Base-by-base conservation (phyloP, 2,329 filamentous ascomycete genomes). In the Colletotrichum liriopes region DNA sequence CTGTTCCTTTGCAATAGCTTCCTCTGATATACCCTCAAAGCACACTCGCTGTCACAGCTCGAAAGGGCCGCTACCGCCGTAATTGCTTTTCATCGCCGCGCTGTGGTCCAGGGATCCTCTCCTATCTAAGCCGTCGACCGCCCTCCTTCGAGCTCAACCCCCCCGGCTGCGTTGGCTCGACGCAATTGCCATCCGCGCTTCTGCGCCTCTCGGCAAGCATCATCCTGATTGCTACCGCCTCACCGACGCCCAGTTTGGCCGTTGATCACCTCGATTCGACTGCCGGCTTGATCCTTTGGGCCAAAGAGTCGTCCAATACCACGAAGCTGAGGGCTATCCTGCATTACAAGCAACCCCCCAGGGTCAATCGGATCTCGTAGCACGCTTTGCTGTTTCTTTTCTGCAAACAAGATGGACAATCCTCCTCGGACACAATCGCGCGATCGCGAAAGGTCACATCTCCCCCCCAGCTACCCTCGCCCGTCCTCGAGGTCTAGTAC, bases 401-500 rank as follows among this genome's bases (percentile, higher is more conserved):
- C 26, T 37, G 12, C 39, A 20, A 23, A 29, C 61, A 69, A 26
- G 23, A 74, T 74, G 73, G 72, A 74, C 18, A 45, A 45, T 18
- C 51, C 52, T 37, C 52, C 41, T 49, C 49, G 37, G 8, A 56
- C 18, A 16, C 64, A 68, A n/a, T 43, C 60, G 23, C 64, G 72
- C 41, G 68, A 73, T 47, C 70, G 73, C n/a, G 68, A 71, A 41
- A 67, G 68, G 55, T 58, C 65, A 20, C 62, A 55, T 23, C 52
- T 67, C 32, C 72, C 73, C 35, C 62, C 77, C 20, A 67, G 68
- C 49, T 77, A 83, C 73, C 79, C 82, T 73, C 86, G 85, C 70
- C 82, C 83, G 12, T 79, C 83, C 41, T 89, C 86, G 18, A 83
- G 85, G 71, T 84, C 85, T 26, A 88, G 85, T 70, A 84, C 73